Conservation (phyloP, 169 alveolate genomes). For the Plasmodium malariae region DNA sequence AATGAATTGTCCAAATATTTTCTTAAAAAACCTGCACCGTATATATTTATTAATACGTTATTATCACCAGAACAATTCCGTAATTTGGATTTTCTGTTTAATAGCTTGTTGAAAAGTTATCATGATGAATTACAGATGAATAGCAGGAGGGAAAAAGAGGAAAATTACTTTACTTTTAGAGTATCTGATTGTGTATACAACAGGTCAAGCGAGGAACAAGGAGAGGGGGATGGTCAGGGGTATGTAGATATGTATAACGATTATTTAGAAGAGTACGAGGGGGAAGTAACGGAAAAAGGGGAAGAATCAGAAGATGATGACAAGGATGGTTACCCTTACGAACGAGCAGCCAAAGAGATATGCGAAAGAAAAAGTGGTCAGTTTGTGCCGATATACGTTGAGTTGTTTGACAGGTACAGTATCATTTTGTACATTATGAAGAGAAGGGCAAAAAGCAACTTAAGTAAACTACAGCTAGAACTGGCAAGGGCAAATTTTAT, state of each 20-base stretch:
- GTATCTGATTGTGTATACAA: neutral
- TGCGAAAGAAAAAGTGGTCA: neutral
- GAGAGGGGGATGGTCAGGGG: neutral
- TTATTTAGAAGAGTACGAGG: slow-evolving; percentile 33
- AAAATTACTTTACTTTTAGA: neutral
- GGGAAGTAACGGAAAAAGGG: neutral
- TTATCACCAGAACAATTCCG: slow-evolving; percentile 88
- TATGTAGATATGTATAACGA: slow-evolving; percentile 42
- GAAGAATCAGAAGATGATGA: neutral
- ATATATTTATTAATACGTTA: slow-evolving; percentile 88
- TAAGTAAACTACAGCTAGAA: slow-evolving; percentile 86
- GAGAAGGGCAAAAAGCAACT: slow-evolving; percentile 85
- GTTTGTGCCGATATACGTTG: slow-evolving; percentile 74
- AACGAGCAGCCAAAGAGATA: neutral
- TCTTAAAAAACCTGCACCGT: slow-evolving; percentile 78
- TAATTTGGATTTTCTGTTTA: slow-evolving; percentile 85
- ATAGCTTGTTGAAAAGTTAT: slow-evolving; percentile 43
- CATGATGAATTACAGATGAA: slow-evolving; percentile 47
- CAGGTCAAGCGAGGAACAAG: neutral
- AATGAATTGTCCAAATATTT: slow-evolving; percentile 49
- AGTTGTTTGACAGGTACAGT: slow-evolving; percentile 88
- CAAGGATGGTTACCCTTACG: neutral
- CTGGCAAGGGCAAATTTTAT: slow-evolving; percentile 87
- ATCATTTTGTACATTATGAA: slow-evolving; percentile 90
- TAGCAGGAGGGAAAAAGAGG: slow-evolving; percentile 5